Evolutionary conservation across 2,329 filamentous ascomycete genomes (phyloP).

Genomic region (Penicillium palitans): DNA sequence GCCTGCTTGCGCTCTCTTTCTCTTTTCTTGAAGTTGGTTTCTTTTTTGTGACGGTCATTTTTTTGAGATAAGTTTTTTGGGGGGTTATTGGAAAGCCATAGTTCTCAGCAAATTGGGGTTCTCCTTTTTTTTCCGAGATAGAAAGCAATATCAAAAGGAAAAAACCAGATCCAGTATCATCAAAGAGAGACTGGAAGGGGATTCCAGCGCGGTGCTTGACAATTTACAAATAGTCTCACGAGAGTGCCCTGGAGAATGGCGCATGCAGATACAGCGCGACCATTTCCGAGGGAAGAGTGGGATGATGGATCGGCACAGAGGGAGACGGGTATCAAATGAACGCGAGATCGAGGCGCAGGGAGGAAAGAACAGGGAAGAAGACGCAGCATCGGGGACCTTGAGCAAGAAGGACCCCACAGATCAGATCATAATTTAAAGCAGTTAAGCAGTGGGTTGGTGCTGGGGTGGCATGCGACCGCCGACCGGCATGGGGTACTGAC

Average conservation of each 20-base stretch:
- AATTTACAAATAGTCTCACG: slow-evolving; percentile 26
- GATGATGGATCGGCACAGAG: slow-evolving; percentile 30
- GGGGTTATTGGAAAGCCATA: slow-evolving; percentile 7
- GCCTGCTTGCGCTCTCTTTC: slow-evolving; percentile 31
- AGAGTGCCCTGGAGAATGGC: slow-evolving; percentile 9
- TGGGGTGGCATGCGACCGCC: slow-evolving; percentile 78
- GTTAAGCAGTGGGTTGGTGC: slow-evolving; percentile 74
- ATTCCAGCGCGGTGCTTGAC: slow-evolving; percentile 22
- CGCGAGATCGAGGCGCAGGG: slow-evolving; percentile 29
- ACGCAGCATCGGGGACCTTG: slow-evolving; percentile 29
- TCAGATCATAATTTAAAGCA: slow-evolving; percentile 16
- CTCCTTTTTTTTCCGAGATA: slow-evolving; percentile 16
- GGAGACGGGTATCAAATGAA: slow-evolving; percentile 41
- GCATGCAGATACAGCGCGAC: slow-evolving; percentile 5
- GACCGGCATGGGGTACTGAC: slow-evolving; percentile 76
- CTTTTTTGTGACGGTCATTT: slow-evolving; percentile 20
- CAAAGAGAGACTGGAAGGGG: slow-evolving; percentile 13
- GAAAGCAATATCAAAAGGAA: slow-evolving; percentile 13
- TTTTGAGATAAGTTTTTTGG: background rate
- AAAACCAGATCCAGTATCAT: slow-evolving; percentile 15
- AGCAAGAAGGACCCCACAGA: slow-evolving; percentile 17
- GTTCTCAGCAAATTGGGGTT: slow-evolving; percentile 9
- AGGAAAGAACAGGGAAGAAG: slow-evolving; percentile 28
- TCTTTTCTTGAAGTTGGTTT: slow-evolving; percentile 17
- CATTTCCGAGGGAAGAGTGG: slow-evolving; percentile 12